Conservation (phyloP, 768 basidiomycete genomes). For the Candolleomyces eurysporus region DNA sequence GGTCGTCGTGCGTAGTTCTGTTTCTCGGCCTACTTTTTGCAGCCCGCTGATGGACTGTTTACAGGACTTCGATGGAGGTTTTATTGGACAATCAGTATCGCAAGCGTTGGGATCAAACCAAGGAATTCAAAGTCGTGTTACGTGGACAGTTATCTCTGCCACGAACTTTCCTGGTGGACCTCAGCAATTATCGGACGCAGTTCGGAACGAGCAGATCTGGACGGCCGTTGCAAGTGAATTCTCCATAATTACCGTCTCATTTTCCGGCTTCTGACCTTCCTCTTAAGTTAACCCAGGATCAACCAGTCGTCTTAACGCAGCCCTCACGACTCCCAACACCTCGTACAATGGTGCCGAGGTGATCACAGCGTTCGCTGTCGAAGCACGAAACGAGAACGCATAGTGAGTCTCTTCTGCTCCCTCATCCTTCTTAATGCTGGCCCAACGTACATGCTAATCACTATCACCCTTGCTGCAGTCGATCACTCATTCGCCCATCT, state of each 20-base stretch:
- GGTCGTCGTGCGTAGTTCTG: slow-evolving; percentile 48
- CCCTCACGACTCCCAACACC: slow-evolving; percentile 7
- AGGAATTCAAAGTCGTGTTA: slow-evolving; percentile 29
- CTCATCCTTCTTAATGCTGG: background rate
- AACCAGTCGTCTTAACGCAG: background rate
- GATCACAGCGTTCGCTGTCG: slow-evolving; percentile 45
- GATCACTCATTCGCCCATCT: background rate
- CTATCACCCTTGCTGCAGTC: background rate
- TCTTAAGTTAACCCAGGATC: slow-evolving; percentile 6
- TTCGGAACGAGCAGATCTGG: slow-evolving; percentile 48
- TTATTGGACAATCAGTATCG: slow-evolving; percentile 47
- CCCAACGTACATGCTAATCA: background rate
- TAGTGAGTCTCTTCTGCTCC: slow-evolving; percentile 42
- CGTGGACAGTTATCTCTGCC: slow-evolving; percentile 44
- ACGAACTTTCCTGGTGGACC: slow-evolving; percentile 43
- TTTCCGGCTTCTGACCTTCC: background rate
- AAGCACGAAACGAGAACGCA: slow-evolving; percentile 61
- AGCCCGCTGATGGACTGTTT: background rate
- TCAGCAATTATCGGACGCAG: slow-evolving; percentile 36
- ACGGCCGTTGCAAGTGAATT: slow-evolving; percentile 42
- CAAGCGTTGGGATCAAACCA: slow-evolving; percentile 23
- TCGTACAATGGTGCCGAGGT: slow-evolving; percentile 48
- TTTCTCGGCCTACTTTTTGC: background rate
- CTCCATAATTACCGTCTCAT: background rate
- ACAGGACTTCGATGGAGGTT: slow-evolving; percentile 61